Percentiles rank a stretch among this genome's conserved stretches.
Evolutionary conservation across 768 basidiomycete genomes (phyloP).

Genomic region (Macrocybe gigantea): DNA sequence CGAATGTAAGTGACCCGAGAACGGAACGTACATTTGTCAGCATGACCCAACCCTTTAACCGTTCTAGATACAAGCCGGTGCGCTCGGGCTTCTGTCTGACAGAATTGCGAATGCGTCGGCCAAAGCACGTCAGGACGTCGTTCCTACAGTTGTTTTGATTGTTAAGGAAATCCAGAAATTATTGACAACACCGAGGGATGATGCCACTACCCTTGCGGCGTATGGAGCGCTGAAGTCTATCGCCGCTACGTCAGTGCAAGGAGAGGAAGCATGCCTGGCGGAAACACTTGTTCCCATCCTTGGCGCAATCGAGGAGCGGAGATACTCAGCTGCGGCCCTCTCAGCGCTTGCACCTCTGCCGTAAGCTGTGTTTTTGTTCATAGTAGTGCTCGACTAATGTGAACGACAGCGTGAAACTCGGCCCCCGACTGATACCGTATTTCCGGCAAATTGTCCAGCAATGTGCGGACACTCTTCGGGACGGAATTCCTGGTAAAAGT

Average conservation of each 20-base stretch:
- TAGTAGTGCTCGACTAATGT: constrained; percentile 6
- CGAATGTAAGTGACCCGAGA: constrained; percentile 35
- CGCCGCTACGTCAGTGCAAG: constrained; percentile 46
- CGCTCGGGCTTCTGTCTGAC: constrained; percentile 63
- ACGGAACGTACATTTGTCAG: not conserved
- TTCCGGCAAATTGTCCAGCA: constrained; percentile 67
- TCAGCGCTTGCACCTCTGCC: constrained; percentile 53
- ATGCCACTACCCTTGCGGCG: constrained; percentile 36
- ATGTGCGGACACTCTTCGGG: constrained; percentile 43
- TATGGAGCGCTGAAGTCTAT: constrained; percentile 58
- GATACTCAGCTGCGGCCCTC: constrained; percentile 37
- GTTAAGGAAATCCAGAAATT: constrained; percentile 43
- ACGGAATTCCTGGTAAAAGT: constrained; percentile 28
- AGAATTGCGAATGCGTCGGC: constrained; percentile 58
- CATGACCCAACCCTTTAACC: not conserved
- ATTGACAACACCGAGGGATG: constrained; percentile 36
- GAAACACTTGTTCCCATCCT: constrained; percentile 57
- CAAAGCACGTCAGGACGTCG: constrained; percentile 45
- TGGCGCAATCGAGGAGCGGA: constrained; percentile 34
- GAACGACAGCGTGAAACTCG: constrained; percentile 57
- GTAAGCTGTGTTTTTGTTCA: constrained; percentile 29
- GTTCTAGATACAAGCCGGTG: constrained; percentile 55
- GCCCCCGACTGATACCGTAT: constrained; percentile 84
- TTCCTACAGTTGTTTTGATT: constrained; percentile 46
- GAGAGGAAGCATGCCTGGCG: constrained; percentile 64